Evolutionary conservation across 2,329 filamentous ascomycete genomes (phyloP).

Genomic region (Exophiala dermatitidis): DNA sequence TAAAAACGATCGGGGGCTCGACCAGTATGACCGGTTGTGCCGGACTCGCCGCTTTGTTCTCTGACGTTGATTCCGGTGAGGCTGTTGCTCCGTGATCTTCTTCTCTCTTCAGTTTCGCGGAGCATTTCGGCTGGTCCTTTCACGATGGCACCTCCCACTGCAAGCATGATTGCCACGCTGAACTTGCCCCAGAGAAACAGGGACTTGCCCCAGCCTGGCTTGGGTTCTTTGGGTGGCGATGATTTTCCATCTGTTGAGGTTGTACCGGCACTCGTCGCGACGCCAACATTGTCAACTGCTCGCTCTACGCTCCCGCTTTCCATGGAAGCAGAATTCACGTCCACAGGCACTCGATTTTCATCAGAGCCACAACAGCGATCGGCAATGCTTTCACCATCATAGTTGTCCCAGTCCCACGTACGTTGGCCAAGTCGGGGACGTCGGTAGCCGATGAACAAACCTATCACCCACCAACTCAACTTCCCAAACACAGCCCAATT

Average conservation of each 20-base stretch:
- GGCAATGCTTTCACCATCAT: constrained; percentile 25
- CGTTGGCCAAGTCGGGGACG: constrained; percentile 6
- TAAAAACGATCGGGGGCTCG: not conserved
- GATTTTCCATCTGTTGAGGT: not conserved
- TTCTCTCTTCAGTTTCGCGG: constrained; percentile 20
- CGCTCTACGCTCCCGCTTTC: not conserved
- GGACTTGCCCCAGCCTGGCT: constrained; percentile 24
- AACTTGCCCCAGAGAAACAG: constrained; percentile 44
- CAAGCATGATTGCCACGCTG: constrained; percentile 42
- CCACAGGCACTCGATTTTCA: not conserved
- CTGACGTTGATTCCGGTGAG: not conserved
- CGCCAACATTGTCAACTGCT: not conserved
- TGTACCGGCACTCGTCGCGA: not conserved
- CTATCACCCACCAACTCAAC: constrained; percentile 35
- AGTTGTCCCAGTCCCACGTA: constrained; percentile 21
- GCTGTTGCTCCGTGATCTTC: constrained; percentile 13
- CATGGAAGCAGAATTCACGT: not conserved
- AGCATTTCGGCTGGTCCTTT: constrained; percentile 41
- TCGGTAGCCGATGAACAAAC: constrained; percentile 28
- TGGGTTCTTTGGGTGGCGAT: constrained; percentile 11
- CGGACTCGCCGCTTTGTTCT: not conserved
- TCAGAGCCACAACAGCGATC: constrained; percentile 8
- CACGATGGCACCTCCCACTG: constrained; percentile 43
- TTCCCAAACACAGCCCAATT: constrained; percentile 31
- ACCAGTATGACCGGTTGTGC: not conserved